Conservation (phyloP, 192 early-diverging fungal genomes). For the Rhizophagus prolifer region DNA sequence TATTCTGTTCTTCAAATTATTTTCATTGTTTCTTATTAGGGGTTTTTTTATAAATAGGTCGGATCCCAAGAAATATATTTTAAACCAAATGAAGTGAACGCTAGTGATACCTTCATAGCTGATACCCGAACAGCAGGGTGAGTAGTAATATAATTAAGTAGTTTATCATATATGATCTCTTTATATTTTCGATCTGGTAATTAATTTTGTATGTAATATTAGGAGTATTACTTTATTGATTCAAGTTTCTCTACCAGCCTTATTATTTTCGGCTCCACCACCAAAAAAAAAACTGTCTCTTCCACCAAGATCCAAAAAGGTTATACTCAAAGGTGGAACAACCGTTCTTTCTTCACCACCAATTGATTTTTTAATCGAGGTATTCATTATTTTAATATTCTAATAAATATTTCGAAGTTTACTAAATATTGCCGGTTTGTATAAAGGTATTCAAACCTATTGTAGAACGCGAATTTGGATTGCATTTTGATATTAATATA, state of each 20-base stretch:
- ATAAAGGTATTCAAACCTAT: constrained; percentile 27
- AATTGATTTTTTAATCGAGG: constrained; percentile 31
- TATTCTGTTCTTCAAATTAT: not conserved
- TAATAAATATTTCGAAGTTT: constrained; percentile 1
- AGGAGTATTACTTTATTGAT: constrained; percentile 41
- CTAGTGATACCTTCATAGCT: constrained; percentile 3
- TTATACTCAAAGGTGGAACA: constrained; percentile 42
- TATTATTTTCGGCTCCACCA: constrained; percentile 36
- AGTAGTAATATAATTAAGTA: not conserved
- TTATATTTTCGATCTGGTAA: not conserved
- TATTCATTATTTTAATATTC: not conserved
- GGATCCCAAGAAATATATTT: constrained; percentile 16
- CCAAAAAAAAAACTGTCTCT: not conserved
- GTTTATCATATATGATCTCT: not conserved
- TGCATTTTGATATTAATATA: constrained; percentile 10
- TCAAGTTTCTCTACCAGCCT: constrained; percentile 36
- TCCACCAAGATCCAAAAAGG: constrained; percentile 10
- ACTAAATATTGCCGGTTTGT: not conserved
- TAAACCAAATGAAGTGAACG: not conserved
- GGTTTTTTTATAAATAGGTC: not conserved
- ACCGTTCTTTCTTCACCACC: constrained; percentile 25
- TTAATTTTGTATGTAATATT: not conserved
- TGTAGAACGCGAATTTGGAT: constrained; percentile 35
- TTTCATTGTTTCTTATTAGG: not conserved
- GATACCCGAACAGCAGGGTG: constrained; percentile 22